Evolutionary conservation across 202 grass and related monocot genomes (phyloP).

Genomic region (Digitaria exilis): DNA sequence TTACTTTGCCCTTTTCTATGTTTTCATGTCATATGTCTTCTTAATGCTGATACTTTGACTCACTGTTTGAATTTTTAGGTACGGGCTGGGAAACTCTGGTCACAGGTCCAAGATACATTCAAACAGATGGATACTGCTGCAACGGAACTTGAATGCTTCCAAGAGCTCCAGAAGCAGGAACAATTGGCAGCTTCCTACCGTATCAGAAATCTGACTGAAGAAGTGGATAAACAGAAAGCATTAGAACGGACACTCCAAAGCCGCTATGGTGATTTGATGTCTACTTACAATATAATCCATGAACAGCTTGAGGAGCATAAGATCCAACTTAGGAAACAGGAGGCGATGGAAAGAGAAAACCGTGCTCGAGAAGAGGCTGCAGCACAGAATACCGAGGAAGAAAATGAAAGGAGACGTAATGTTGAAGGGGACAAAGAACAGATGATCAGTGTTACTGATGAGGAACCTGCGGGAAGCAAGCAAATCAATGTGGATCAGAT

Average conservation of each 20-base stretch:
- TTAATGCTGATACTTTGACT: slow-evolving; percentile 30
- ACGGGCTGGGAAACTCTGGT: slow-evolving; percentile 69
- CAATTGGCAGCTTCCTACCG: slow-evolving; percentile 65
- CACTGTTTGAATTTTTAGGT: slow-evolving; percentile 50
- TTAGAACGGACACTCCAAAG: slow-evolving; percentile 64
- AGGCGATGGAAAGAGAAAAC: slow-evolving; percentile 49
- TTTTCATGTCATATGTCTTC: neutral
- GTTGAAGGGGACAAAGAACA: slow-evolving; percentile 26
- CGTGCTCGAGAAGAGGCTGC: slow-evolving; percentile 40
- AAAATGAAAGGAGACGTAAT: slow-evolving; percentile 25
- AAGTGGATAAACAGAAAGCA: slow-evolving; percentile 87
- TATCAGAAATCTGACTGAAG: slow-evolving; percentile 63
- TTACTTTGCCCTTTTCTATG: neutral
- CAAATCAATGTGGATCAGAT: slow-evolving; percentile 24
- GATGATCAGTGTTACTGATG: neutral
- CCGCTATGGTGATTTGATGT: slow-evolving; percentile 67
- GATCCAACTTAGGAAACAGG: slow-evolving; percentile 46
- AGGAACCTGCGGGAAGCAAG: slow-evolving; percentile 36
- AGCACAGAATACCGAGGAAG: slow-evolving; percentile 41
- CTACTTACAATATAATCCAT: slow-evolving; percentile 52
- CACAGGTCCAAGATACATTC: slow-evolving; percentile 76
- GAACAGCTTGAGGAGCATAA: slow-evolving; percentile 64
- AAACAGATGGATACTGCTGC: slow-evolving; percentile 88
- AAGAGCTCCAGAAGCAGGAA: slow-evolving; percentile 87
- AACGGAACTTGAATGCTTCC: slow-evolving; percentile 90